Base-by-base conservation (phyloP, 2,329 filamentous ascomycete species). In the Diatrype stigma region DNA sequence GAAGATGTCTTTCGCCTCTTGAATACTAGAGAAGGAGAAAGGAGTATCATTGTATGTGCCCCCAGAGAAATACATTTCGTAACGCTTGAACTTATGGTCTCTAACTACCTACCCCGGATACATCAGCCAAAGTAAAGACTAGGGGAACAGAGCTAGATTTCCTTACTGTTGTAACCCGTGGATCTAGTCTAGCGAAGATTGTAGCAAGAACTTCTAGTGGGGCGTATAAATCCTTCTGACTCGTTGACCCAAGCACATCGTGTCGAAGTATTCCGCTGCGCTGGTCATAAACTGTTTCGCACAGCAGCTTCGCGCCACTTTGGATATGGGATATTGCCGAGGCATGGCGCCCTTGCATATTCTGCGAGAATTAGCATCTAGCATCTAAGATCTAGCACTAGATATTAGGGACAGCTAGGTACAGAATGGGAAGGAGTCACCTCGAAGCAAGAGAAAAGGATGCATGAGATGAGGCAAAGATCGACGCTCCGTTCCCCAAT, bases 361-460 rank as follows among this genome's bases (percentile, higher is more conserved):
- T 47, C 49, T 51, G 34, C 12, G 16, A 45, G 22, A 5, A 22
- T 7, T 23, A 50, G 30, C 40, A 42, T 45, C 17, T 40, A 37
- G 34, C n/a, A n/a, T n/a, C n/a, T 23, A 50, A 19, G 22, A 42
- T 45, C 17, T 40, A 30, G 26, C 26, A 30, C 26, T 30, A 30
- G 37, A 40, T 22, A 40, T 5, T 5, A 40, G 12, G 3, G 16
- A 16, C 22, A 34, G 17, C 26, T 3, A 32, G 5, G 17, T 23
- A 21, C 2, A 7, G 6, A 30, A 21, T 14, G 21, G 10, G 11
- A 3, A 3, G 26, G 23, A 45, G 17, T 17, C 40, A 51, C 49
- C 45, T 51, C 49, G 26, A 51, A 51, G 17, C 45, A 47, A 22
- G 35, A 19, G 30, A 51, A 51, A n/a, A 51, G 45, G 22, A 51